Base-by-base conservation (phyloP, 352 stramenopile genomes). In the Aphanomyces stellatus region DNA sequence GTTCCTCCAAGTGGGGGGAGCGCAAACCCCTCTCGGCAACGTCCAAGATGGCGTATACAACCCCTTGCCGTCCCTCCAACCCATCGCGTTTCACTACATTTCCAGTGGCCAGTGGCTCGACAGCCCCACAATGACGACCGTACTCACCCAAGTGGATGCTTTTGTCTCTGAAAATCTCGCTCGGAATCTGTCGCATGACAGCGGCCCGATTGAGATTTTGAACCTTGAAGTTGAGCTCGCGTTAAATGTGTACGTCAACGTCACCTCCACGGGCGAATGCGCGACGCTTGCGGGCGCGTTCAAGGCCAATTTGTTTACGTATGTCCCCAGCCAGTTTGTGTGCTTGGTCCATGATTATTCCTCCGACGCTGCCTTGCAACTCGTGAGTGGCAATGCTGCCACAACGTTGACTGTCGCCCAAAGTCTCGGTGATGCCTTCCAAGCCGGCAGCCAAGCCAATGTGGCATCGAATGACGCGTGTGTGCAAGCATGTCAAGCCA, bases 251-350 rank as follows among this genome's bases (percentile, higher is more conserved):
- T 65, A 56, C 3, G 17, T 43, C 22, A 30, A 53, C 19, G 59
- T 65, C 15, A 42, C n/a, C 10, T 65, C 59, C 2, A 22, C 25
- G 10, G 59, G 42, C 8, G 59, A 65, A 30, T 65, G 59, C 3
- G 59, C 59, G 5, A 13, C 15, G 11, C 13, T 65, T 28, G 25
- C 59, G 5, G 41, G 24, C 2, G 22, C 59, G 27, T 42, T 56
- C 24, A 15, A 37, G 24, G 24, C 25, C 30, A 22, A 31, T 13
- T 65, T 65, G 22, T 65, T 65, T 30, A 65, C 59, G 37, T 65
- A 65, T 30, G 13, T 53, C 2, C 30, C 59, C 11, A 31, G 17
- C 6, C 59, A 46, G 28, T 19, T 53, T 4, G 15, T 40, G 2
- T 65, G 59, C 46, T 15, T 65, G 15, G 15, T 27, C 24, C 34